These are phyloP conservation scores for Sapria himalayana DNA, from an alignment of 345 rosid species.

Conservation along the genomic window DNA sequence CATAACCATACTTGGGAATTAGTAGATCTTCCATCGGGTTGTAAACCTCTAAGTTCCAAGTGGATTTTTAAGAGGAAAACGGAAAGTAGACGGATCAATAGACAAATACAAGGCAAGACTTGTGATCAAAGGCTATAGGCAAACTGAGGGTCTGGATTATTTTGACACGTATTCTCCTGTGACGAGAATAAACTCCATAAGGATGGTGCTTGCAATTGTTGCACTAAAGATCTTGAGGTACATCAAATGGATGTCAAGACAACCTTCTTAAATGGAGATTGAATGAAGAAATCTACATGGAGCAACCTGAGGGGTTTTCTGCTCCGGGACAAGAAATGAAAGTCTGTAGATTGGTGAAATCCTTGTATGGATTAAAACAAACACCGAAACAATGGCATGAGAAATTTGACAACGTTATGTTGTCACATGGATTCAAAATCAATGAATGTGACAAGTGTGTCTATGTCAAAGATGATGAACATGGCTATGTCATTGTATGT, in stretches of 20 bases:
- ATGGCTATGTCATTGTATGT: background rate
- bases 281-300: background rate
- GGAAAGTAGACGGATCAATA: background rate
- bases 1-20: background rate
- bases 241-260: background rate
- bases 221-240: background rate
- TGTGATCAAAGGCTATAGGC: background rate
- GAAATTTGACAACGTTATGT: background rate
- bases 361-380: background rate
- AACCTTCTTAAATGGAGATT: background rate
- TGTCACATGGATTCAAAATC: background rate
- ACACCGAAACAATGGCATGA: background rate
- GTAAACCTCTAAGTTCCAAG: background rate
- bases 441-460: background rate
- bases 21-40: background rate
- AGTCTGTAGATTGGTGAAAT: background rate
- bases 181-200: background rate
- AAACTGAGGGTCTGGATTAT: background rate
- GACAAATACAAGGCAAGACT: background rate
- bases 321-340: background rate
- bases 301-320: too few relatives aligned
- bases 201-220: background rate
- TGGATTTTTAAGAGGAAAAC: background rate
- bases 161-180: background rate
- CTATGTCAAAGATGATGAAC: background rate